These are phyloP conservation scores for Polymyxa betae DNA, from an alignment of 208 protist genomes.

Conservation along the genomic window DNA sequence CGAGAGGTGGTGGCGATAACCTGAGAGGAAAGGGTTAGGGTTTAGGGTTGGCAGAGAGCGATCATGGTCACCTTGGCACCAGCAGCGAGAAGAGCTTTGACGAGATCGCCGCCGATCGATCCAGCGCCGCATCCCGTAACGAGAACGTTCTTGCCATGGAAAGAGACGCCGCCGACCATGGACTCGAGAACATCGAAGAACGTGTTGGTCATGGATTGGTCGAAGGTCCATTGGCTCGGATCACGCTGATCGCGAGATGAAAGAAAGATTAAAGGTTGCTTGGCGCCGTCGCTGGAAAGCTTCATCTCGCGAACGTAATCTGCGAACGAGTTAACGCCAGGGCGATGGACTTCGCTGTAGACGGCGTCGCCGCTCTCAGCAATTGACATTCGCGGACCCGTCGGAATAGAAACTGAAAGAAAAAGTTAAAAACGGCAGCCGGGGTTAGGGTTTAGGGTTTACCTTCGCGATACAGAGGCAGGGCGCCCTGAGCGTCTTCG, in stretches of 20 bases:
- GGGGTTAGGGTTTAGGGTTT: background rate
- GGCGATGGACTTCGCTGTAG: background rate
- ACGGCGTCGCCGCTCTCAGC: background rate
- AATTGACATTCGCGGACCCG: background rate
- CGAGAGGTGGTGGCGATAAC: background rate
- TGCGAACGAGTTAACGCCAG: background rate
- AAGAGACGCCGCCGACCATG: constrained; percentile 70
- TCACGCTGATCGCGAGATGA: background rate
- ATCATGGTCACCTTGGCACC: constrained; percentile 61
- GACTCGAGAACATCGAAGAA: constrained; percentile 61
- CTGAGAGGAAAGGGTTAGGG: background rate
- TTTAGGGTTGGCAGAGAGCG: background rate
- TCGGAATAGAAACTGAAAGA: background rate
- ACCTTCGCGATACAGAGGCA: background rate
- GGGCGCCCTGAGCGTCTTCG: background rate
- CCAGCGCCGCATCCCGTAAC: constrained; percentile 74
- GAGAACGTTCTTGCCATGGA: constrained; percentile 72
- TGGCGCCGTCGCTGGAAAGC: background rate
- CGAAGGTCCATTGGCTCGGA: background rate
- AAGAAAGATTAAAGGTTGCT: background rate
- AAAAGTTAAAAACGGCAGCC: background rate
- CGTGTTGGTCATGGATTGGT: background rate
- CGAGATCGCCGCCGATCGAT: constrained; percentile 73
- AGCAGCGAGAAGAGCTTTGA: constrained; percentile 68
- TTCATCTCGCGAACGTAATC: background rate